These are phyloP conservation scores for Mortierella sp. DNA, from an alignment of 371 early-diverging fungal genomes.

Conservation along the genomic window DNA sequence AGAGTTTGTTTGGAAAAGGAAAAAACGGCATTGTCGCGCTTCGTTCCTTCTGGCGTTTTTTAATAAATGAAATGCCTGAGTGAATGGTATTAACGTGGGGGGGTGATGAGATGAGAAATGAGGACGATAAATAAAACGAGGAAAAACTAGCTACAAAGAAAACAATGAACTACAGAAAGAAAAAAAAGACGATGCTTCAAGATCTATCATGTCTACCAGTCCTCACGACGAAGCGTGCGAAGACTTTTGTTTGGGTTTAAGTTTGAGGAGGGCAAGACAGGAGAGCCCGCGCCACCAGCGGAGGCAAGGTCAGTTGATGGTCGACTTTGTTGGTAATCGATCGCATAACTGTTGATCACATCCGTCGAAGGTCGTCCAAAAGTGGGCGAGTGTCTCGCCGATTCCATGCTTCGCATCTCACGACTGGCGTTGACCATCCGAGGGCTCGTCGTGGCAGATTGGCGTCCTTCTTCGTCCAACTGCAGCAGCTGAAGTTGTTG, in stretches of 20 bases:
- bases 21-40: too few species aligned
- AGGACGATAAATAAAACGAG: background rate
- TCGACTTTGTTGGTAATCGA: conserved; percentile 12
- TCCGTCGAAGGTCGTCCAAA: conserved; percentile 15
- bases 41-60: too few species aligned
- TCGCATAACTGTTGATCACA: conserved; percentile 21
- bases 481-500: background rate
- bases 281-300: background rate
- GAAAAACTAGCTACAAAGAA: too few species aligned
- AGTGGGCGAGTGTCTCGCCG: conserved; percentile 10
- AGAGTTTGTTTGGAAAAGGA: too few species aligned
- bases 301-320: conserved; percentile 11
- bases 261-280: background rate
- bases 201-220: conserved; percentile 14
- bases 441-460: background rate
- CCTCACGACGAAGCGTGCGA: conserved; percentile 29
- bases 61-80: background rate
- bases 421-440: background rate
- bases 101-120: background rate
- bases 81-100: background rate
- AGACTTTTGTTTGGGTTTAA: conserved; percentile 30
- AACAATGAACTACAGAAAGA: background rate
- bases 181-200: background rate
- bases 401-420: conserved; percentile 23
- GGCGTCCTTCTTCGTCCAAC: background rate